Evolutionary conservation across 2,329 filamentous ascomycete genomes (phyloP), one percentile per base, ranked within the genome.

Genomic region (Apiospora marii): DNA sequence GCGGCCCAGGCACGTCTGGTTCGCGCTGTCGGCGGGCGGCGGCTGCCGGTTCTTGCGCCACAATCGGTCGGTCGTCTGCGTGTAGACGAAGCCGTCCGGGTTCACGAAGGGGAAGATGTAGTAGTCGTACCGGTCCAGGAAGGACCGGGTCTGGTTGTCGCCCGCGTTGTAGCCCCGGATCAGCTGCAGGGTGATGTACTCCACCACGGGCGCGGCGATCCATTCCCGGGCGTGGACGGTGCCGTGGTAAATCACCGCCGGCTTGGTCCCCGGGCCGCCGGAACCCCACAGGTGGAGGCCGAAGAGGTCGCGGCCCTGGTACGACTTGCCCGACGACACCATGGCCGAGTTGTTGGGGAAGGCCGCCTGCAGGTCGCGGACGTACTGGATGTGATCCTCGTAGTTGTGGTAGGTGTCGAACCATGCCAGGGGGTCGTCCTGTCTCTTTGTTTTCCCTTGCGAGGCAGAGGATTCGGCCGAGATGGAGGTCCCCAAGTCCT

Each of bases 61-160:
- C 70, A 92, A 77, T 22, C 90, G 87, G 77, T 91, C 82, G 7
- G 78, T 85, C 3, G 84, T 88, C 77, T 91, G 89, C 0, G 87
- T 86, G 80, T 88, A 91, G 37, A 88, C 82, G 77, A 92, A 92
- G 41, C 89, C 88, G 71, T 91, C 90, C 0, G 89, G 89, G 77
- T 92, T 92, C 22, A 90, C 88, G 34, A 91, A 81, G 3, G 90
- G 90, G 73, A 92, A 85, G 75, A 93, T 86, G 79, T 91, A 92
- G 75, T 91, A 91, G 81, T 93, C 92, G 75, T 89, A 90, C 69
- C 84, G 86, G 79, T 91, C 84, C 49, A 91, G 82, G 72, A 87
- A 84, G 1, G 81, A 79, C 69, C 79, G 81, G 22, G 84, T 81
- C 12, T 79, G 77, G 7, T 80, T 76, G 64, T 84, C 81, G 8